Base-by-base conservation (phyloP, 495 filamentous ascomycete species). In the Astrothelium subdiscretum region DNA sequence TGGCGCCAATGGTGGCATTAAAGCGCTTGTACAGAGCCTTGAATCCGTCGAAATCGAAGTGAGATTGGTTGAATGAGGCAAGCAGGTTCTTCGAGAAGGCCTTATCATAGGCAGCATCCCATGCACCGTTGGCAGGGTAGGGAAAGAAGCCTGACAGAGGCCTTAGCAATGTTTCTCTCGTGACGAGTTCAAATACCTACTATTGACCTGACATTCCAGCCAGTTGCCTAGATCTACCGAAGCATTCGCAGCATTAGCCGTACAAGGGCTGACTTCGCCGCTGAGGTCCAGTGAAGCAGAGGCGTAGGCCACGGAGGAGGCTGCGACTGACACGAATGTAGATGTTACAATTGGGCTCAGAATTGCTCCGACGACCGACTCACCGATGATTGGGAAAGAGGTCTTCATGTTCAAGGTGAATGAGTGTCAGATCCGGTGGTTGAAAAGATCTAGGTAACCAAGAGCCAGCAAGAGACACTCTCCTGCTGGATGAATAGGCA, bases 61-160 rank as follows among this genome's bases (percentile, higher is more conserved):
- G 62, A 4, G 65, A 64, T 13, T 61, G 32, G 59, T 67, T 67
- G 65, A 67, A 67, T 32, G 59, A 64, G 27, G 65, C 65, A 15
- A 61, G 51, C 13, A 67, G 32, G 27, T 44, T 58, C 12, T 11
- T 10, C 13, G 59, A 62, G 59, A 67, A 67, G 27, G 62, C 44
- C 11, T 1, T 5, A 0, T 59, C 62, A 38, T 60, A 67, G 44
- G 62, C 62, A n/a, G 24, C 27, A 38, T 67, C 65, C 65, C 65
- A 67, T 20, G 58, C 58, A 22, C 62, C 62, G 42, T 67, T 67
- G 18, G 58, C 65, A 11, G 65, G 65, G 31, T 59, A 67, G 4
- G 65, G 65, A 57, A 67, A 67, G 62, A 67, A 67, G 31, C 60
- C 65, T 67, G 31, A 13, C 1, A 32, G 12, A 18, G 11, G 58